Evolutionary conservation across 371 early-diverging fungal species (phyloP), one percentile per base, ranked within the genome.

Genomic region (Rhizopus sp.): DNA sequence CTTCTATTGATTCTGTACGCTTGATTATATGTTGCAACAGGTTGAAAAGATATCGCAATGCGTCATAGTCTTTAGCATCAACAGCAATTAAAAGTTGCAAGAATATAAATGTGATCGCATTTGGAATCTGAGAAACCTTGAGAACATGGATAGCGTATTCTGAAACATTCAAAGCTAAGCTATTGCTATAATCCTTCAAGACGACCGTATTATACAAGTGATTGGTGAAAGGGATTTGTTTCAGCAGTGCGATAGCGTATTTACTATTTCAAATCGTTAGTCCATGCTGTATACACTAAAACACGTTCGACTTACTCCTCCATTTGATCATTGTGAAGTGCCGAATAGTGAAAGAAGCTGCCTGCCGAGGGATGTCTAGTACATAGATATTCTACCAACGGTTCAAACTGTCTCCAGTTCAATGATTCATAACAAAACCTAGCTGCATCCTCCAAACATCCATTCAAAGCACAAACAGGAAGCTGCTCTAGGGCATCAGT

Each of bases 351-450:
- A 49, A 79, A 81, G 12, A 84, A 17, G 5, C 69, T 70, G 9
- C 82, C 75, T 17, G 76, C 66, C 50, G 75, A 63, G 15, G 84
- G 84, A 46, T 71, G 72, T 4, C 80, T 70, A 15, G 60, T 68
- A 33, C 49, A 58, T 10, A 84, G 33, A 29, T 79, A 82, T 3
- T 72, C 73, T 5, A 68, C 52, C 3, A 84, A 50, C 13, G 75
- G 73, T 29, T 70, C 73, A 57, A 60, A 72, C 2, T 31, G 35
- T 3, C 53, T 38, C 64, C 64, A 72, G 7, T 56, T 48, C n/a
- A 70, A 54, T 16, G 53, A 45, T 5, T 55, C 47, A 5, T 48
- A 17, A 32, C 72, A 77, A 2, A 61, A 41, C 0, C 48, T 32
- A n/a, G 64, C 64, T 13, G 59, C 38, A 7, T 44, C 40, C 15